Percentiles rank a stretch among this genome's conserved stretches.
These are phyloP conservation scores for Penicillium pancosmium DNA, from an alignment of 495 filamentous ascomycete species.

Conservation along the genomic window DNA sequence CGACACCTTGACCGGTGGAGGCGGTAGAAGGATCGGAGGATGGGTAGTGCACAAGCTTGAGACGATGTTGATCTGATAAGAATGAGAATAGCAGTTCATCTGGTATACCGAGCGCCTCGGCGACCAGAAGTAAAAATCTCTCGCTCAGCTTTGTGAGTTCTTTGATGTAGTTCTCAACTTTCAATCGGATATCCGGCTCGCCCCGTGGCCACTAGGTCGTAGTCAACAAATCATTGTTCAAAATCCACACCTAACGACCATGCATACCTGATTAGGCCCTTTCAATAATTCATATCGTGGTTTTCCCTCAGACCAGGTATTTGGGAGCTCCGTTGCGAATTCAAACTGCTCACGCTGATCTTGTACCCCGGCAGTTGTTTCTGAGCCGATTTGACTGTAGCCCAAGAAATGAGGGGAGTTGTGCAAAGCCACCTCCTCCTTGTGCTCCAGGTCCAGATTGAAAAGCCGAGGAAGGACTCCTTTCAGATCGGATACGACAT, in stretches of 20 bases:
- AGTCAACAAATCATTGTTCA: too few species aligned
- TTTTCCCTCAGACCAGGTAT: conserved; percentile 33
- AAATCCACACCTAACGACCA: background rate
- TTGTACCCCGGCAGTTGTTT: conserved; percentile 49
- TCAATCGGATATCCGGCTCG: conserved; percentile 21
- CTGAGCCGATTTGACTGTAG: conserved; percentile 53
- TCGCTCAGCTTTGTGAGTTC: conserved; percentile 48
- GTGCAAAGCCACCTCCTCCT: conserved; percentile 44
- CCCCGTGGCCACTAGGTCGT: conserved; percentile 25
- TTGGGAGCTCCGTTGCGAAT: conserved; percentile 53
- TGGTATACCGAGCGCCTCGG: conserved; percentile 47
- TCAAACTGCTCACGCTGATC: conserved; percentile 59
- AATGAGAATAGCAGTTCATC: conserved; percentile 52
- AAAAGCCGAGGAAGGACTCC: conserved; percentile 48
- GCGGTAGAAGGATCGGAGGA: conserved; percentile 17
- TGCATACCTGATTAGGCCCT: conserved; percentile 53
- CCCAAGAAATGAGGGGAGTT: conserved; percentile 57
- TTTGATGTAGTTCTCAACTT: conserved; percentile 47
- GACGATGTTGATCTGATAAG: conserved; percentile 55
- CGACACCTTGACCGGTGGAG: conserved; percentile 61
- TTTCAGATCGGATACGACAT: conserved; percentile 39
- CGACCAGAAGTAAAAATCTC: conserved; percentile 52
- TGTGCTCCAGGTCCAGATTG: conserved; percentile 35
- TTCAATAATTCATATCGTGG: conserved; percentile 51
- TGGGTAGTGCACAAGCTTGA: conserved; percentile 57